phyloP scores from a whole-genome alignment of 108 stramenopile species.

The Pseudonitzschia multiseries region DNA sequence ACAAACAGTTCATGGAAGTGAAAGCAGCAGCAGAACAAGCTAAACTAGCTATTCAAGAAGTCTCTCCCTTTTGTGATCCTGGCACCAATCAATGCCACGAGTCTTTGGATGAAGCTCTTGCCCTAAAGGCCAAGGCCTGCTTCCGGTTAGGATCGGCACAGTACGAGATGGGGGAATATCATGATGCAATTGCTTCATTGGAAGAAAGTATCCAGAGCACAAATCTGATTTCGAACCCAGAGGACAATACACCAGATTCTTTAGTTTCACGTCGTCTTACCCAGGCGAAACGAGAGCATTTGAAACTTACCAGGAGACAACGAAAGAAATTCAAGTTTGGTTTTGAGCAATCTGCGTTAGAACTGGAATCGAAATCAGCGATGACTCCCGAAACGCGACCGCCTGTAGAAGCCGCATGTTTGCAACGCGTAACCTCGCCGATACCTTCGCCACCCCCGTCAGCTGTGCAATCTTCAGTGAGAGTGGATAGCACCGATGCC shows the following conservation, averaged over 20 bases:
- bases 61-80: constrained; percentile 55
- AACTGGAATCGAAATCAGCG: background rate
- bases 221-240: constrained; percentile 7
- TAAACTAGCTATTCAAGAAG: constrained; percentile 48
- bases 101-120: constrained; percentile 54
- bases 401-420: background rate
- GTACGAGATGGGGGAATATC: constrained; percentile 46
- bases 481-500: background rate
- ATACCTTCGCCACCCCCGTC: background rate
- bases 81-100: constrained; percentile 29
- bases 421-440: background rate
- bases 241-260: constrained; percentile 42
- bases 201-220: constrained; percentile 53
- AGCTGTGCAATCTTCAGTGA: background rate
- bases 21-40: constrained; percentile 57
- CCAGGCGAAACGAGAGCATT: constrained; percentile 54
- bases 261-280: constrained; percentile 58
- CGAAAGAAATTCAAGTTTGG: constrained; percentile 68
- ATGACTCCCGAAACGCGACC: background rate
- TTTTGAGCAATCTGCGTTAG: constrained; percentile 24
- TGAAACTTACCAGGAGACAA: constrained; percentile 44
- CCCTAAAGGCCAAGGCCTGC: constrained; percentile 72
- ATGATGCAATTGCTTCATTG: constrained; percentile 54
- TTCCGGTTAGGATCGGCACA: constrained; percentile 79
- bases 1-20: constrained; percentile 33